Percentiles rank a stretch among this genome's conserved stretches.
phyloP scores from a whole-genome alignment of 176 grass and related monocot genomes.

The Panicum miliaceum region DNA sequence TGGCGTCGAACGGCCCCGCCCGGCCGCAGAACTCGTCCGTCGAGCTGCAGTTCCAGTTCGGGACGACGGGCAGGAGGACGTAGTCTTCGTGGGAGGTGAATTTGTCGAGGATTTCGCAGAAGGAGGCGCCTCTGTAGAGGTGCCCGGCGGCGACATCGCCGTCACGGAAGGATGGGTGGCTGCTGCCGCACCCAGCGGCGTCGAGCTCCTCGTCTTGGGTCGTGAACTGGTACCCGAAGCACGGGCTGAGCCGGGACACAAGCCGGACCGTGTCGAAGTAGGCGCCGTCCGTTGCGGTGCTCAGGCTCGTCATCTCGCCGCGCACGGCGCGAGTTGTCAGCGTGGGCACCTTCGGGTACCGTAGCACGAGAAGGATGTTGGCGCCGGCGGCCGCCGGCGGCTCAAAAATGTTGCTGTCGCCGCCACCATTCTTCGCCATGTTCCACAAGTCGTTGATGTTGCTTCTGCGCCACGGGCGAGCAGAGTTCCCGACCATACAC shows the following conservation, averaged over 20 bases:
- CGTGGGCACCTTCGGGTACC: slow-evolving; percentile 56
- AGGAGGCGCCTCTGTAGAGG: slow-evolving; percentile 55
- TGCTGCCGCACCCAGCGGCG: slow-evolving; percentile 48
- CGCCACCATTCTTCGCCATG: slow-evolving; percentile 44
- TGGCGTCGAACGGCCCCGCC: slow-evolving; percentile 61
- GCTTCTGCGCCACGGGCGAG: slow-evolving; percentile 45
- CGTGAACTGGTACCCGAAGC: slow-evolving; percentile 60
- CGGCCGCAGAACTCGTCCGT: slow-evolving; percentile 52
- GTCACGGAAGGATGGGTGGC: slow-evolving; percentile 10
- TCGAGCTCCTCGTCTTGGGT: slow-evolving; percentile 3
- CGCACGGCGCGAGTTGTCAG: slow-evolving; percentile 59
- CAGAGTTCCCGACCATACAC: slow-evolving; percentile 69
- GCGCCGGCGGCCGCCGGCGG: slow-evolving; percentile 26
- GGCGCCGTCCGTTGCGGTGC: slow-evolving; percentile 26
- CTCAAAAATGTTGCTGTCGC: slow-evolving; percentile 31
- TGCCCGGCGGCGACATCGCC: slow-evolving; percentile 1
- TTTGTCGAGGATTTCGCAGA: slow-evolving; percentile 67
- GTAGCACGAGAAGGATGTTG: slow-evolving; percentile 56
- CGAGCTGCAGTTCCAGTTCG: slow-evolving; percentile 65
- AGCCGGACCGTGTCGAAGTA: slow-evolving; percentile 65
- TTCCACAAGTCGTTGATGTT: slow-evolving; percentile 44
- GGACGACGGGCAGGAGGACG: slow-evolving; percentile 43
- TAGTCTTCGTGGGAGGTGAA: slow-evolving; percentile 44
- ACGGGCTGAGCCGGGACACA: slow-evolving; percentile 51
- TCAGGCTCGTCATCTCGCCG: slow-evolving; percentile 65